Percentiles rank a stretch among this genome's conserved stretches.
These are phyloP conservation scores for Candida succiphila DNA, from an alignment of 805 yeast genomes.

Conservation along the genomic window DNA sequence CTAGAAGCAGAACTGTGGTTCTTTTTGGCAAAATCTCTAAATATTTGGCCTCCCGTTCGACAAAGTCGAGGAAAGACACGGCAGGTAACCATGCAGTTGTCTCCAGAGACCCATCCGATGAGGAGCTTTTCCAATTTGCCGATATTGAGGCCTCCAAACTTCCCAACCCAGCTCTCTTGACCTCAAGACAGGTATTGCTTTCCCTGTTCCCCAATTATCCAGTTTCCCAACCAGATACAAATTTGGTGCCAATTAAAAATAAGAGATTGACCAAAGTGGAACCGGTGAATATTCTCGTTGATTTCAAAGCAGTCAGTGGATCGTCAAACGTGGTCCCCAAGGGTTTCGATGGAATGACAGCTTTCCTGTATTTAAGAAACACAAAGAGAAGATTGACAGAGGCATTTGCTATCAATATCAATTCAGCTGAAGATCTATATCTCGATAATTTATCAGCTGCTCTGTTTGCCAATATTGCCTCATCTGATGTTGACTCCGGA, in stretches of 20 bases:
- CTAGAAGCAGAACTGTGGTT: slow-evolving; percentile 41
- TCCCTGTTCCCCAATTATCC: slow-evolving; percentile 74
- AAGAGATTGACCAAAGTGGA: slow-evolving; percentile 38
- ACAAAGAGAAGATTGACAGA: slow-evolving; percentile 60
- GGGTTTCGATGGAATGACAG: slow-evolving; percentile 63
- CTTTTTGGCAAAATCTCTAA: slow-evolving; percentile 53
- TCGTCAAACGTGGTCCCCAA: slow-evolving; percentile 51
- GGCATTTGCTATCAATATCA: slow-evolving; percentile 63
- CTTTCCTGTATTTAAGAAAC: slow-evolving; percentile 62
- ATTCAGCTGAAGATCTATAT: slow-evolving; percentile 44
- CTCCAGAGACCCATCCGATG: slow-evolving; percentile 52
- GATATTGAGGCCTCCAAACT: slow-evolving; percentile 5
- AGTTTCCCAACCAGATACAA: slow-evolving; percentile 20
- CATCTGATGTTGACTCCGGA: slow-evolving; percentile 45
- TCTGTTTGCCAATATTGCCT: slow-evolving; percentile 66
- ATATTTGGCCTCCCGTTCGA: slow-evolving; percentile 31
- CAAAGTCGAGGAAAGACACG: slow-evolving; percentile 15
- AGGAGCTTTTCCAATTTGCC: slow-evolving; percentile 39
- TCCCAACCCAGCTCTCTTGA: slow-evolving; percentile 44
- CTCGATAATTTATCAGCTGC: slow-evolving; percentile 72
- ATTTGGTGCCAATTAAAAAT: slow-evolving; percentile 35
- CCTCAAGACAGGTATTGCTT: slow-evolving; percentile 57
- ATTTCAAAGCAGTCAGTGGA: slow-evolving; percentile 58
- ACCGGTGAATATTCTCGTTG: slow-evolving; percentile 64
- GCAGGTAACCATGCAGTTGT: slow-evolving; percentile 57